phyloP scores from a whole-genome alignment of 345 rosid species.

The Eucalyptus fibrosa region DNA sequence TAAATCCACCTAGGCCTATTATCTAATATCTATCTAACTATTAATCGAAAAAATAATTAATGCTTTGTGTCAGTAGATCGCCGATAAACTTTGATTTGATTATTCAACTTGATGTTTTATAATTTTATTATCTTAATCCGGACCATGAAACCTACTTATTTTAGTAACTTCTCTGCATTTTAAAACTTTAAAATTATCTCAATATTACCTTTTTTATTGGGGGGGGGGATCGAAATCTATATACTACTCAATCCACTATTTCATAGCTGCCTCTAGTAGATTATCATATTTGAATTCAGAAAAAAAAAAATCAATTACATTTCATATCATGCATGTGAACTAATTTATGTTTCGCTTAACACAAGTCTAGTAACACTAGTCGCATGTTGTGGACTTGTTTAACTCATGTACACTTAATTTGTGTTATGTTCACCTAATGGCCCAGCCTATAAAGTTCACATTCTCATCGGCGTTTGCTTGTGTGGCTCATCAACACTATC shows the following conservation, averaged over 20 bases:
- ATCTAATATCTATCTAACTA: too few relatives aligned
- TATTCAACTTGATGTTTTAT: not conserved
- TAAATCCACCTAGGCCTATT: too few relatives aligned
- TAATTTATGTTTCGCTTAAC: too few relatives aligned
- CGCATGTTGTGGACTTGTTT: not conserved
- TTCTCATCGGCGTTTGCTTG: not conserved
- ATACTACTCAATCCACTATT: too few relatives aligned
- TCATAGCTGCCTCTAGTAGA: not conserved
- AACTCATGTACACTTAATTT: not conserved
- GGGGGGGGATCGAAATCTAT: not conserved
- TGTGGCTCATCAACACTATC: not conserved
- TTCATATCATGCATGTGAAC: too few relatives aligned
- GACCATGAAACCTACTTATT: too few relatives aligned
- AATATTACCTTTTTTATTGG: accelerated
- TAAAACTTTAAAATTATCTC: not conserved
- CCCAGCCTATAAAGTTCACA: not conserved
- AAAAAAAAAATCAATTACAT: too few relatives aligned
- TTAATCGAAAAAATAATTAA: too few relatives aligned
- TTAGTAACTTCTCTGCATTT: not conserved
- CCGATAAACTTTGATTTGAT: too few relatives aligned
- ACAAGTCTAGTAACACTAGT: too few relatives aligned
- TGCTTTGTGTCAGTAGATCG: accelerated
- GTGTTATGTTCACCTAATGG: not conserved
- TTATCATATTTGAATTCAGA: too few relatives aligned
- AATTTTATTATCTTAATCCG: not conserved